Conservation (phyloP, 306 rosid genomes). For the Pyrus communis region DNA sequence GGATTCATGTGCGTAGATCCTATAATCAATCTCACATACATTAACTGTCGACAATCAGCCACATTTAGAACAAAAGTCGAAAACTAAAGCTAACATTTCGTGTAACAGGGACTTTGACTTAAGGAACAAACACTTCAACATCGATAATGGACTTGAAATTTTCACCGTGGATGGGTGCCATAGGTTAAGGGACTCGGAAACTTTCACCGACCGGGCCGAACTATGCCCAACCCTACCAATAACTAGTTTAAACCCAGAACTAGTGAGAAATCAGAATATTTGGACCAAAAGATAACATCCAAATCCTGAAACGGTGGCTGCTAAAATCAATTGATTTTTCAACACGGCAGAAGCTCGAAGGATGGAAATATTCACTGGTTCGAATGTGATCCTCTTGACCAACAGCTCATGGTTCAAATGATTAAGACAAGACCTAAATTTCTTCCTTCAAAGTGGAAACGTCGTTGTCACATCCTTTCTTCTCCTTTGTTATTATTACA, state of each 20-base stretch:
- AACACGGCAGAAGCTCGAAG: slow-evolving; percentile 12
- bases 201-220: neutral
- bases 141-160: neutral
- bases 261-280: neutral
- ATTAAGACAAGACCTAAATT: neutral
- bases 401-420: neutral
- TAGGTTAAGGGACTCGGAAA: neutral
- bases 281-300: neutral
- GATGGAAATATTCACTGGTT: neutral
- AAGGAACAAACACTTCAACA: neutral
- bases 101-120: neutral
- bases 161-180: neutral
- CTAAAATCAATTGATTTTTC: slow-evolving; percentile 1
- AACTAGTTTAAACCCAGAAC: neutral
- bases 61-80: neutral
- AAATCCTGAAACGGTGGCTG: neutral
- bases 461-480: neutral
- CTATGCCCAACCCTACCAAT: neutral
- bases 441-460: neutral
- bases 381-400: slow-evolving; percentile 1
- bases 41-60: too few species aligned
- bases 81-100: too few species aligned
- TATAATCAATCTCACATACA: too few species aligned
- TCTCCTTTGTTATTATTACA: neutral
- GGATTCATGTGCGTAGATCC: too few species aligned